These are phyloP conservation scores for Pleoardoris graminearum DNA, from an alignment of 2,329 filamentous ascomycete genomes.

Conservation along the genomic window DNA sequence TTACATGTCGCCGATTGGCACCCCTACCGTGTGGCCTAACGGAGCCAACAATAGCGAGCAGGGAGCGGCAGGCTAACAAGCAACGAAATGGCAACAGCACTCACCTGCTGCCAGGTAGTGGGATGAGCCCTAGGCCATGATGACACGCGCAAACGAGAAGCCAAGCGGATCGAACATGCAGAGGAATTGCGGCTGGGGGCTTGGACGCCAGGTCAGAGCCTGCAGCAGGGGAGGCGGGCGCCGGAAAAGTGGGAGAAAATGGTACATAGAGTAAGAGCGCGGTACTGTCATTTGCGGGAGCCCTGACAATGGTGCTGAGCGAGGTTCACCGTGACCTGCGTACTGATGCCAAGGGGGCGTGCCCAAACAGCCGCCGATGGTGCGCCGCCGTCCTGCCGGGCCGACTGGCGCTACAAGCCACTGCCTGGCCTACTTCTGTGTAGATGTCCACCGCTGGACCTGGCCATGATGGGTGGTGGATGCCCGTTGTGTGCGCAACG, in stretches of 20 bases:
- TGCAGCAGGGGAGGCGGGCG: slow-evolving; percentile 20
- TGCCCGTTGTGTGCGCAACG: not conserved
- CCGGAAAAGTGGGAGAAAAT: slow-evolving; percentile 7
- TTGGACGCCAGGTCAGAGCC: slow-evolving; percentile 15
- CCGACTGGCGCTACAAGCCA: slow-evolving; percentile 7
- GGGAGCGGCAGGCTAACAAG: slow-evolving; percentile 24
- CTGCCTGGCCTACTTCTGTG: slow-evolving; percentile 9
- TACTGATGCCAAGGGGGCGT: slow-evolving; percentile 17
- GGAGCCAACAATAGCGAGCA: slow-evolving; percentile 17
- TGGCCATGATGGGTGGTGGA: not conserved
- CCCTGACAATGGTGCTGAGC: not conserved
- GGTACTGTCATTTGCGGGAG: slow-evolving; percentile 43
- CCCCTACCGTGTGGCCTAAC: slow-evolving; percentile 18
- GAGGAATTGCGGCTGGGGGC: slow-evolving; percentile 20
- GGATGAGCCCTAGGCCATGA: slow-evolving; percentile 28
- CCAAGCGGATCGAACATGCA: slow-evolving; percentile 25
- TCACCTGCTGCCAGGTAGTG: slow-evolving; percentile 34
- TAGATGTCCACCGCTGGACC: not conserved
- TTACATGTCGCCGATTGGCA: slow-evolving; percentile 29
- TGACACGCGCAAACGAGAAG: slow-evolving; percentile 36
- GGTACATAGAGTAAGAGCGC: slow-evolving; percentile 24
- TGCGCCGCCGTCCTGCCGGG: slow-evolving; percentile 19
- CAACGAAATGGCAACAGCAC: slow-evolving; percentile 31
- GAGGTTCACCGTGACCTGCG: not conserved
- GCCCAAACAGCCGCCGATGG: slow-evolving; percentile 17